Evolutionary conservation across 2,329 filamentous ascomycete species (phyloP).

Genomic region (Aureobasidium sp.): DNA sequence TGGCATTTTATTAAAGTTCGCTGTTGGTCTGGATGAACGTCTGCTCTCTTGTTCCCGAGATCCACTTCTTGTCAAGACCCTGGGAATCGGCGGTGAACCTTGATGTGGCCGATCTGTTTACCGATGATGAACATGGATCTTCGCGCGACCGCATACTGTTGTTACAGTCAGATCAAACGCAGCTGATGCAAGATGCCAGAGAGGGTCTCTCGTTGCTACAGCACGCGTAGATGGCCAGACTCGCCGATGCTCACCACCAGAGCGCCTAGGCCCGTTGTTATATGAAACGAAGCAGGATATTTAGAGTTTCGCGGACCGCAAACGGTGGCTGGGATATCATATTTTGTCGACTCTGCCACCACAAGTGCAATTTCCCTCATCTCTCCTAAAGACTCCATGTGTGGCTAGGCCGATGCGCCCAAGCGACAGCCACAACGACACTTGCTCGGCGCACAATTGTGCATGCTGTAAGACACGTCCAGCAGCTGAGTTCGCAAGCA

Average conservation of each 20-base stretch:
- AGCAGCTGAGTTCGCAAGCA: not conserved
- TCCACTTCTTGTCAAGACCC: not conserved
- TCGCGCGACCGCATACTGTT: not conserved
- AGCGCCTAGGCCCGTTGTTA: not conserved
- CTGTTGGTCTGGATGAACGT: not conserved
- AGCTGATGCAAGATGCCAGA: not conserved
- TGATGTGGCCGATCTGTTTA: not conserved
- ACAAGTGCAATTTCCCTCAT: not conserved
- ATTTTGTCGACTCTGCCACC: not conserved
- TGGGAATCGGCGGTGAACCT: not conserved
- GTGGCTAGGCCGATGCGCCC: not conserved
- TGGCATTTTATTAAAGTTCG: conserved; percentile 1
- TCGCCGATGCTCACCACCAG: not conserved
- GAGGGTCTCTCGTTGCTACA: too few species aligned
- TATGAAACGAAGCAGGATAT: conserved; percentile 3
- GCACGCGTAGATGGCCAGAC: not conserved
- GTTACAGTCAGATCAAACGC: not conserved
- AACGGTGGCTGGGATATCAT: not conserved
- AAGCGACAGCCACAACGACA: not conserved
- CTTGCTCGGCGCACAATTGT: not conserved
- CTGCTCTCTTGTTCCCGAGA: not conserved
- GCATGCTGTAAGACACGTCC: not conserved
- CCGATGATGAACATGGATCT: not conserved
- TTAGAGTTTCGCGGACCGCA: not conserved
- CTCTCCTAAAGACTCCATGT: not conserved